Conservation (phyloP, 345 rosid species). For the Erysimum cheiranthoides region DNA sequence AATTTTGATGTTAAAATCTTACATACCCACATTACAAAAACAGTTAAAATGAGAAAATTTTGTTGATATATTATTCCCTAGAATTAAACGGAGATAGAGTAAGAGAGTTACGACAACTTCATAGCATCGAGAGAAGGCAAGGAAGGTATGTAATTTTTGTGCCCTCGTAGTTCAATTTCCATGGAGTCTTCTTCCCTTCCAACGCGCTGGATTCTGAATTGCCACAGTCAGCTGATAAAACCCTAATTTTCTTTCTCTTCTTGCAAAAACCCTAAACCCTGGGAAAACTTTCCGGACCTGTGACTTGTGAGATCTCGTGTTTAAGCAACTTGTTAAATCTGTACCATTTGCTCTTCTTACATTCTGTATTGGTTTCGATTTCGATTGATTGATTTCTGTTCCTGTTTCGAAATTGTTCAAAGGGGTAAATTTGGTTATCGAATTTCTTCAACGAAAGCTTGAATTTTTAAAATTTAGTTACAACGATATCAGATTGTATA, state of each 20-base stretch:
- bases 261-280: constrained; percentile 47
- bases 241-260: constrained; percentile 26
- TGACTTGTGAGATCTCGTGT: constrained; percentile 16
- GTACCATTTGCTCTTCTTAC: not conserved
- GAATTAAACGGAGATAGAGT: constrained; percentile 26
- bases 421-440: not conserved
- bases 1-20: no score
- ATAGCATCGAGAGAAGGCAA: constrained; percentile 23
- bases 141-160: constrained; percentile 29
- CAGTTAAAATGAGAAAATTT: no score
- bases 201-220: not conserved
- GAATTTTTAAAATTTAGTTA: not conserved
- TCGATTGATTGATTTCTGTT: constrained; percentile 2
- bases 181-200: constrained; percentile 25
- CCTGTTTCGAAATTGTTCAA: constrained; percentile 2
- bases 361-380: not conserved
- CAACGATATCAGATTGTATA: not conserved
- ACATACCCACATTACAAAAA: not conserved
- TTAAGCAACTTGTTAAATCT: constrained; percentile 21
- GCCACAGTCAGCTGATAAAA: not conserved
- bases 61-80: not conserved
- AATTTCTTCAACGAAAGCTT: constrained; percentile 3
- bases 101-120: constrained; percentile 20
- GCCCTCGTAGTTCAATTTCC: constrained; percentile 9
- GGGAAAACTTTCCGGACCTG: not conserved